Base-by-base conservation (phyloP, 2,329 filamentous ascomycete species). In the Fusarium concolor region DNA sequence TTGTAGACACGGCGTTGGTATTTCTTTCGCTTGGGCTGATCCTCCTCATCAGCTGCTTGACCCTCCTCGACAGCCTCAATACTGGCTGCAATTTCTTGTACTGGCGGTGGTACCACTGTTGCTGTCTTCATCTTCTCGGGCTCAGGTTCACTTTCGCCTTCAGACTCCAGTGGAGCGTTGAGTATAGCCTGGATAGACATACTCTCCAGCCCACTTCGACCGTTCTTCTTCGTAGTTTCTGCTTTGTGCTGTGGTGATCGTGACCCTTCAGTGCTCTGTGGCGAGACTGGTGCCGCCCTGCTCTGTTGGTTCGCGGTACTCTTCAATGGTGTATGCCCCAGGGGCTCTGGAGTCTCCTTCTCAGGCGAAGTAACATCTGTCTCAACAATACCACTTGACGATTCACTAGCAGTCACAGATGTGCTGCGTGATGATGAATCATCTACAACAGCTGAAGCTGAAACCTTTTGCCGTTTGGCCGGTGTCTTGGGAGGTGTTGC, bases 401-500 rank as follows among this genome's bases (percentile, higher is more conserved):
- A 71, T 20, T 63, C 68, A 50, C 72, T 75, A 6, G 57, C 67
- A 38, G 75, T 76, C 6, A 72, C 65, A 6, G 82, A 85, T 59
- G 78, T 81, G 18, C 72, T 78, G 31, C 80, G 77, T 0, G 81
- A 82, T 15, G 77, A 74, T 3, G 72, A 73, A 2, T 73, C 64
- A 1, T 71, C 75, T 4, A 71, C 47, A 5, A 76, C 51, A 7
- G 78, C 46, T 3, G 76, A 56, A 9, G 71, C 51, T 28, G 69
- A 53, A 28, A 71, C 67, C 71, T 84, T 86, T 14, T 79, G 76
- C 58, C 79, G 82, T 71, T 88, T 88, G 0, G 84, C 79, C 0
- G 86, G 86, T 0, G 86, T 89, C 14, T 84, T 78, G 0, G 86
- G 86, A 1, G 86, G 86, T 6, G 86, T 86, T 3, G 82, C 82